Conservation (phyloP, 441 rosid species). For the Adansonia gregorii region DNA sequence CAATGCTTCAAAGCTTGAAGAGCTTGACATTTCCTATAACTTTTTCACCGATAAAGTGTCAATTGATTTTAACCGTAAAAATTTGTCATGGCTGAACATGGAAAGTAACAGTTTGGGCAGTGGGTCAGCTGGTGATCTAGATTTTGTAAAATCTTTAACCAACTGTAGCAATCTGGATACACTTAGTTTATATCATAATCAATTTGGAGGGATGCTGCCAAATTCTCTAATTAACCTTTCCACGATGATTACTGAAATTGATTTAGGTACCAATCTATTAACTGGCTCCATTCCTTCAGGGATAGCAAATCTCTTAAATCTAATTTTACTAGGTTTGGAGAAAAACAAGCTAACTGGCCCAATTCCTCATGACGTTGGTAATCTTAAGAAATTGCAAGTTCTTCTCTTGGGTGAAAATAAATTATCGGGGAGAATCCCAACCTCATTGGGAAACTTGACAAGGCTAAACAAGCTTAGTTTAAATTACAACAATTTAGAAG, state of each 20-base stretch:
- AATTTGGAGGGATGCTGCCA: neutral
- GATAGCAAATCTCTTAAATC: neutral
- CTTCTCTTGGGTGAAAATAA: neutral
- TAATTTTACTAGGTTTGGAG: neutral
- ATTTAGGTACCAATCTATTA: neutral
- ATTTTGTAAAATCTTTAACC: neutral
- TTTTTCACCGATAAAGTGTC: neutral
- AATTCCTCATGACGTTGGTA: neutral
- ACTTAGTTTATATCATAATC: neutral
- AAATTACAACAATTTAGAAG: neutral
- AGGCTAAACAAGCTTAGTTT: neutral
- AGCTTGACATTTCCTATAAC: neutral
- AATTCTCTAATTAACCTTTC: neutral
- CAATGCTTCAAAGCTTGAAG: neutral
- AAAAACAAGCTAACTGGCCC: neutral
- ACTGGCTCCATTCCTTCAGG: neutral
- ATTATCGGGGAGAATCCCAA: slow-evolving; percentile 1
- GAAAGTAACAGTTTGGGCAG: neutral
- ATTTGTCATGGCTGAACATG: neutral
- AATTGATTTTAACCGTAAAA: neutral
- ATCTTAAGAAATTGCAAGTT: neutral
- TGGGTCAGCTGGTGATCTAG: neutral
- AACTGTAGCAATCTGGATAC: neutral
- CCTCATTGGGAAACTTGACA: neutral
- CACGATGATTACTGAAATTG: neutral